These are phyloP conservation scores for Echium plantagineum DNA, from an alignment of 257 asterid species.

Conservation along the genomic window DNA sequence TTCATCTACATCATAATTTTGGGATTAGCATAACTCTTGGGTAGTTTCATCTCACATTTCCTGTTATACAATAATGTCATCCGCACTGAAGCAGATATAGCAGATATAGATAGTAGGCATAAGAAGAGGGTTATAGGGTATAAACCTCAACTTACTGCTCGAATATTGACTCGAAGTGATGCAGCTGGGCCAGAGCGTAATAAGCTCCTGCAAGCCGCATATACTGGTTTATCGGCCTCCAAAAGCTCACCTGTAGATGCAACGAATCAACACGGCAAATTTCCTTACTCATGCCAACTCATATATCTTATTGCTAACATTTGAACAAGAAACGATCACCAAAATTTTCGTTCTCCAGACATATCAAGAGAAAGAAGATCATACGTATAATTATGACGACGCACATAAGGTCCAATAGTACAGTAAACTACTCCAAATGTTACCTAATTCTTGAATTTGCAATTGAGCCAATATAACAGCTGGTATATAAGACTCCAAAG, in stretches of 20 bases:
- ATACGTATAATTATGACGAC: not conserved
- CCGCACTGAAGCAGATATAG: not conserved
- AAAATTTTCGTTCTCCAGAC: not conserved
- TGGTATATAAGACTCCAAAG: conserved; percentile 81
- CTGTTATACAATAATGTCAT: not conserved
- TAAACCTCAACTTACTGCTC: conserved; percentile 65
- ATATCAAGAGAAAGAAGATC: not conserved
- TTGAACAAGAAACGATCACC: too few species aligned
- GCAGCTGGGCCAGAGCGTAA: conserved; percentile 91
- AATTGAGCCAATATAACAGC: conserved; percentile 74
- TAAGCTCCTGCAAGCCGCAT: conserved; percentile 68
- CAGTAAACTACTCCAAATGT: not conserved
- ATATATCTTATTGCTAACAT: too few species aligned
- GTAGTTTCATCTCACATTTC: too few species aligned
- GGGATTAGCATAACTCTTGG: too few species aligned
- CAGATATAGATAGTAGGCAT: not conserved
- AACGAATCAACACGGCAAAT: not conserved
- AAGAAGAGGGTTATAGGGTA: not conserved
- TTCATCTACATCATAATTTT: not conserved
- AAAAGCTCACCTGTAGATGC: conserved; percentile 43
- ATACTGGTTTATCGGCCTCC: conserved; percentile 55
- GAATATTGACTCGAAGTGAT: conserved; percentile 82
- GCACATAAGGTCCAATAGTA: too few species aligned
- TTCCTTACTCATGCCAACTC: too few species aligned
- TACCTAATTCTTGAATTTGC: conserved; percentile 91